Evolutionary conservation across 176 grass and related monocot species (phyloP).

Genomic region (Oryza meyeriana): DNA sequence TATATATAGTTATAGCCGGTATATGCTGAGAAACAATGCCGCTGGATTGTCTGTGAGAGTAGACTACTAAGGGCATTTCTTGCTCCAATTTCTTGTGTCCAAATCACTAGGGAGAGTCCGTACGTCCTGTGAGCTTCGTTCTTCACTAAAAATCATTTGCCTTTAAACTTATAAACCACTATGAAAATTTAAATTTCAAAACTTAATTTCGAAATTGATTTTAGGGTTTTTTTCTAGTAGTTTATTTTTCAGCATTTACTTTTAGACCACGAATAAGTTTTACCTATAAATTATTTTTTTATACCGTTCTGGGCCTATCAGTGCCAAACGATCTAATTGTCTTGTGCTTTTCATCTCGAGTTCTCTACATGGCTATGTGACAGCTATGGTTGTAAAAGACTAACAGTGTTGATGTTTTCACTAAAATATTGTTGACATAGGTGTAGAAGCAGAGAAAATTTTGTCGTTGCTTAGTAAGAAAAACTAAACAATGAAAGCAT

Average conservation of each 20-base stretch:
- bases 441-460: not conserved
- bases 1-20: not conserved
- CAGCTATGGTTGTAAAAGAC: not conserved
- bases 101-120: not conserved
- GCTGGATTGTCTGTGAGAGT: not conserved
- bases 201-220: too few species aligned
- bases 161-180: too few species aligned
- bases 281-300: too few species aligned
- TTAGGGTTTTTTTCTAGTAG: too few species aligned
- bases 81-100: not conserved
- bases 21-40: conserved; percentile 40
- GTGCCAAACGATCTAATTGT: too few species aligned
- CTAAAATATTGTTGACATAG: not conserved
- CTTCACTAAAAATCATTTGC: not conserved
- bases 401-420: not conserved
- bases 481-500: not conserved
- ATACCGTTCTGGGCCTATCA: too few species aligned
- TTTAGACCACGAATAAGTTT: too few species aligned
- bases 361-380: not conserved
- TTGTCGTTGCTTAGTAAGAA: not conserved
- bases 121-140: not conserved
- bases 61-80: conserved; percentile 16
- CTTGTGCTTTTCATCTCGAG: not conserved
- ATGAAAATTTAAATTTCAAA: too few species aligned
- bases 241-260: too few species aligned